A percentile compares a stretch with the other conserved stretches of the same genome.
These are phyloP conservation scores for Rhytidiadelphus loreus DNA, from an alignment of 225 moss, liverwort and hornwort species.

Conservation along the genomic window DNA sequence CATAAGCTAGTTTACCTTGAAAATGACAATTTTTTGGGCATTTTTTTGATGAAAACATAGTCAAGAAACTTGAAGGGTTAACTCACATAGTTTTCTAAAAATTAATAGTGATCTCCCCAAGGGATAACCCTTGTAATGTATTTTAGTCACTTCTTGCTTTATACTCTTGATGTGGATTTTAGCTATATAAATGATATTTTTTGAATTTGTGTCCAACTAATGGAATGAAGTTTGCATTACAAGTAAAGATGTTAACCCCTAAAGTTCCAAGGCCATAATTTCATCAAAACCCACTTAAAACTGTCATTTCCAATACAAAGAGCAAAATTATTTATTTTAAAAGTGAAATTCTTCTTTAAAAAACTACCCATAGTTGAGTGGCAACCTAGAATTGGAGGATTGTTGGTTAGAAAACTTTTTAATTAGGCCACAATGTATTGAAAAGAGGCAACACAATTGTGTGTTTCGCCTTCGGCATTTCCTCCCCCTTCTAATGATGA, in stretches of 20 bases:
- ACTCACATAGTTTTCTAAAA: no score
- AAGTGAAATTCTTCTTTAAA: neutral
- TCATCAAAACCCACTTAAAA: neutral
- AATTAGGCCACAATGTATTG: no score
- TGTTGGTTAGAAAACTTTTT: neutral
- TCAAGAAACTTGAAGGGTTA: no score
- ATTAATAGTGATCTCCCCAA: no score
- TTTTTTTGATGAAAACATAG: no score
- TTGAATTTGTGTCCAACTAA: neutral
- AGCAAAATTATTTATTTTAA: neutral
- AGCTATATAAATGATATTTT: neutral
- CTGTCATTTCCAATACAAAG: neutral
- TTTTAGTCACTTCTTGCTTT: neutral
- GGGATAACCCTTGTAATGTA: neutral
- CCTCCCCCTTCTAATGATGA: no score
- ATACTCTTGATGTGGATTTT: neutral
- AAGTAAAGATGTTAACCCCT: neutral
- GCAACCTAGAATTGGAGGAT: neutral
- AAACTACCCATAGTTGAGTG: neutral
- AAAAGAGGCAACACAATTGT: no score
- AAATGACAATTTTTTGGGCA: no score
- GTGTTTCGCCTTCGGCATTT: no score
- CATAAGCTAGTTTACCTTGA: no score
- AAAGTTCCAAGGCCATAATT: neutral
- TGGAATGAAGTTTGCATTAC: neutral